Evolutionary conservation across 495 filamentous ascomycete species (phyloP), one percentile per base, ranked within the genome.

Genomic region (Xylaria sp.): DNA sequence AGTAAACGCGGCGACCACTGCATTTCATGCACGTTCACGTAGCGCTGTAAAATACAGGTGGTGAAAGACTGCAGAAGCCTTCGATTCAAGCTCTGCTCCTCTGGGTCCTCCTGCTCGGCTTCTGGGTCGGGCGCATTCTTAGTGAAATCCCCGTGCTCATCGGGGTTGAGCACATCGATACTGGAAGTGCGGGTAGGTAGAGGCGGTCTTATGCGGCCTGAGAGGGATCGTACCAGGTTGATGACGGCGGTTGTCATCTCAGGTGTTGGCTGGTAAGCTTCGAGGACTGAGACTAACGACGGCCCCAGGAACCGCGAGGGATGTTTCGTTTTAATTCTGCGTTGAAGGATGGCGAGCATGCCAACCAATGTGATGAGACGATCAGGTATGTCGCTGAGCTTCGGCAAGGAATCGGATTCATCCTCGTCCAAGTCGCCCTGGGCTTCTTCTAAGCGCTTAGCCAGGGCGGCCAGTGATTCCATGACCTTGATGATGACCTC

Each of bases 251-350:
- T 83, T 1, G 93, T 94, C 73, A 91, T 89, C 77, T 92, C 91
- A 35, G 88, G 86, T 8, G 74, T 82, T 70, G 86, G 82, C 44
- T 87, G 85, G 78, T 94, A 97, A 5, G 91, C 87, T 41, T 88
- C 84, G 21, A 93, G 83, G 14, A 93, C 88, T 15, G 93, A 92
- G 70, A 93, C 91, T 19, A 98, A 87, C 40, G 93, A 93, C 1
- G 93, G 93, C n/a, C 93, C 93, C 40, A 99, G 85, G 79, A 99
- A 99, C 21, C 95, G 91, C 68, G 93, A 97, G 2, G 96, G 96
- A 68, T 91, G 92, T 81, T 94, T 95, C 3, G 96, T 96, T 78
- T 92, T 90, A 78, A 99, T 95, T 53, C 96, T 90, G 19, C 86
- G 87, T 78, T 97, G 96, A 9, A 98, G 87, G n/a, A 92, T 91